phyloP scores from a whole-genome alignment of 768 basidiomycete species.

The Pisolithus microcarpus region DNA sequence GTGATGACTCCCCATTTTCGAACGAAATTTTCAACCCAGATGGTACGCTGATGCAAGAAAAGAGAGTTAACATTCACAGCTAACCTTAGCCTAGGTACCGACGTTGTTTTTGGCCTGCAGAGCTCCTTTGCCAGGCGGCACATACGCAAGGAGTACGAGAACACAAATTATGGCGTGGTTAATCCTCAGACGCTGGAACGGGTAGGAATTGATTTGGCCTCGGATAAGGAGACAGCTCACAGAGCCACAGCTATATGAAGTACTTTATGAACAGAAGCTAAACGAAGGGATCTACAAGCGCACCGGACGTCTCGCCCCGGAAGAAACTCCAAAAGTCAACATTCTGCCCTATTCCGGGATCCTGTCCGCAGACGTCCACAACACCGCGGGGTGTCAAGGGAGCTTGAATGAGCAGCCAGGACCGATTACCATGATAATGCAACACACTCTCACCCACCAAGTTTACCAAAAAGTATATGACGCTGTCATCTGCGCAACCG shows the following conservation, averaged over 20 bases:
- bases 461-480: constrained; percentile 34
- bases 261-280: constrained; percentile 44
- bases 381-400: neutral
- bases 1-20: constrained; percentile 46
- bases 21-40: constrained; percentile 51
- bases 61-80: neutral
- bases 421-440: constrained; percentile 23
- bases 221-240: neutral
- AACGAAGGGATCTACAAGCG: constrained; percentile 36
- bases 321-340: constrained; percentile 24
- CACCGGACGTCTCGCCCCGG: constrained; percentile 10
- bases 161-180: constrained; percentile 49
- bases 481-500: constrained; percentile 45
- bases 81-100: constrained; percentile 28
- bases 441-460: constrained; percentile 31
- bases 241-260: constrained; percentile 36
- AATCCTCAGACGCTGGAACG: constrained; percentile 41
- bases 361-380: constrained; percentile 22
- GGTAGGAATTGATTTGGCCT: constrained; percentile 18
- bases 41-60: constrained; percentile 22
- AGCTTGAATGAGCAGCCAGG: neutral
- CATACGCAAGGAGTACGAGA: constrained; percentile 38
- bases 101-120: constrained; percentile 33
- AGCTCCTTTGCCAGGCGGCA: constrained; percentile 29
- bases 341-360: constrained; percentile 34